Conservation (phyloP, 139 green algal species). For the Trebouxia sp. region DNA sequence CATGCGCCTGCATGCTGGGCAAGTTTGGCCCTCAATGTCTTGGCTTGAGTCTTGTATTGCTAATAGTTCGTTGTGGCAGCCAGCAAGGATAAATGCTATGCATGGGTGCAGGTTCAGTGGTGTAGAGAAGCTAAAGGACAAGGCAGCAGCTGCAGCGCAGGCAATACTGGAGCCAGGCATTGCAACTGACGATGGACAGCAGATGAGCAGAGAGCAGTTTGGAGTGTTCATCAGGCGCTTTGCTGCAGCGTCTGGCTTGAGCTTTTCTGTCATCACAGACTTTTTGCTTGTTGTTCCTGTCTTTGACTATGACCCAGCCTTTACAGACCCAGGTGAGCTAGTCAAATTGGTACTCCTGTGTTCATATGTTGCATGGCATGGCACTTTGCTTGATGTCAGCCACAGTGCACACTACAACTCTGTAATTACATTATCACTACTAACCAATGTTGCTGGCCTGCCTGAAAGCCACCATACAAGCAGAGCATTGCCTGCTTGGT, state of each 20-base stretch:
- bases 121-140: constrained; percentile 25
- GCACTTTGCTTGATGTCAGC: too few species aligned
- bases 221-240: constrained; percentile 14
- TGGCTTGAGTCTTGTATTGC: too few species aligned
- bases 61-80: too few species aligned
- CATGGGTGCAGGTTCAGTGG: background rate
- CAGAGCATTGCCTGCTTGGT: too few species aligned
- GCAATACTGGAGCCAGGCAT: constrained; percentile 28
- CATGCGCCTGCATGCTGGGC: too few species aligned
- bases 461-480: too few species aligned
- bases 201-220: constrained; percentile 23
- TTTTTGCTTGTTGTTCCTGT: constrained; percentile 22
- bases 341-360: too few species aligned
- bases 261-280: constrained; percentile 24
- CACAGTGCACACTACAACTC: too few species aligned
- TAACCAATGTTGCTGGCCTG: too few species aligned
- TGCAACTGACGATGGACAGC: background rate
- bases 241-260: constrained; percentile 16
- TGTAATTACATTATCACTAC: too few species aligned
- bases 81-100: background rate
- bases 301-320: constrained; percentile 24
- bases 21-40: too few species aligned
- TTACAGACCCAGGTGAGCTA: constrained; percentile 22
- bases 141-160: constrained; percentile 17
- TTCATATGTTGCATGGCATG: too few species aligned